Conservation (phyloP, 164 flowering plant genomes). For the Santalum album region DNA sequence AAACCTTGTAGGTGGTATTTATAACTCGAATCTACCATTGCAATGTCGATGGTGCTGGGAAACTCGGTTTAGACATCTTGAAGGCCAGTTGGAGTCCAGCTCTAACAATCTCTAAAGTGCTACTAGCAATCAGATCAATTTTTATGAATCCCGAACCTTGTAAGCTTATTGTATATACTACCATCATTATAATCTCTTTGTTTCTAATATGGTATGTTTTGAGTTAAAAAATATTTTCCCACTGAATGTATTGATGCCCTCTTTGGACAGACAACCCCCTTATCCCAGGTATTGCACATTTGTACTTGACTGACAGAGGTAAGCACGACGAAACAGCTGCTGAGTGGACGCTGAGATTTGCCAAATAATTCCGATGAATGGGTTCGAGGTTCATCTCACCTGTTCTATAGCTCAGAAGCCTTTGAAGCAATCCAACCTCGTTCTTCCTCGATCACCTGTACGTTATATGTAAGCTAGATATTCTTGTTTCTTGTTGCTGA, state of each 20-base stretch:
- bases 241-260: not conserved
- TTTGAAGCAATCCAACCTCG: too few species aligned
- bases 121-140: slow-evolving; percentile 66
- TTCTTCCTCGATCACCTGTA: too few species aligned
- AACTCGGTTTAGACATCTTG: slow-evolving; percentile 65
- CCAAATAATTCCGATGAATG: slow-evolving; percentile 35
- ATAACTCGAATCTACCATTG: slow-evolving; percentile 92
- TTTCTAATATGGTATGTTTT: too few species aligned
- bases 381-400: too few species aligned
- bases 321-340: slow-evolving; percentile 78
- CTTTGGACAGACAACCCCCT: slow-evolving; percentile 60
- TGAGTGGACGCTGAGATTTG: slow-evolving; percentile 89
- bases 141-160: slow-evolving; percentile 76
- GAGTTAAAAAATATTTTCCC: too few species aligned
- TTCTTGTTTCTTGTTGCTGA: too few species aligned
- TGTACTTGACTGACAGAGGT: slow-evolving; percentile 62
- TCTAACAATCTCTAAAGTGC: slow-evolving; percentile 76
- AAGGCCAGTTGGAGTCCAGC: slow-evolving; percentile 97
- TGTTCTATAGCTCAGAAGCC: too few species aligned
- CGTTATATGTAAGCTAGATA: too few species aligned
- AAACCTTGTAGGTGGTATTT: slow-evolving; percentile 60
- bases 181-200: too few species aligned
- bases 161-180: slow-evolving; percentile 22
- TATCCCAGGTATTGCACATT: slow-evolving; percentile 58
- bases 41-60: slow-evolving; percentile 77